Evolutionary conservation across 768 basidiomycete species (phyloP), one percentile per base, ranked within the genome.

Genomic region (Myochromella boudieri): DNA sequence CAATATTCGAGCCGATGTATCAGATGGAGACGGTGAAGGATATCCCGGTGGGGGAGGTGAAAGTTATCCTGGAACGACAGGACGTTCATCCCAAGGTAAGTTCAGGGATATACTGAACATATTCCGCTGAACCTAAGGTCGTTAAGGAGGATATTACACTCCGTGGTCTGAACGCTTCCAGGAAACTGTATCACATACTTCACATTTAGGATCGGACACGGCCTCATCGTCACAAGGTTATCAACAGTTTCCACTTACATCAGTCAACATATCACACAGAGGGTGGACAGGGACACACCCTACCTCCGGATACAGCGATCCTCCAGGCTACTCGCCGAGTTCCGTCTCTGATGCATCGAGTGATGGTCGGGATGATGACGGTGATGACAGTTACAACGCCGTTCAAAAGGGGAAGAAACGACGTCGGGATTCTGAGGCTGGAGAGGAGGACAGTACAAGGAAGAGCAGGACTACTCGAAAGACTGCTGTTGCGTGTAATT

Each of bases 401-500:
- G 56, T 58, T 28, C 59, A 59, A 31, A 58, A 58, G 20, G 59
- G 61, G 44, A 66, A 66, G 56, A 66, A 62, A n/a, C n/a, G n/a
- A 52, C 62, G 60, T 15, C 55, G 66, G 17, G 57, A 52, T n/a
- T 58, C 51, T 37, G 56, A 61, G 26, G 54, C 60, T 15, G 64
- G 59, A 34, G 61, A 55, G 44, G 62, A 60, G 20, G 46, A 47
- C 20, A 55, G 60, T 28, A 52, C 62, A 18, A 59, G 55, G 43
- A 69, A 64, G 53, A 44, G 57, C 18, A 64, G 58, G 42, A 60
- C 56, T 42, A 54, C 60, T 18, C 65, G 69, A 54, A 85, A 84
- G 68, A 79, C 78, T 26, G 68, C 69, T 18, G 74, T 89, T 27
- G 87, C 87, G 48, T 91, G 87, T 68, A 72, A 85, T 65, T 88